Base-by-base conservation (phyloP, 78 protist species). In the Salpingoeca rosetta region DNA sequence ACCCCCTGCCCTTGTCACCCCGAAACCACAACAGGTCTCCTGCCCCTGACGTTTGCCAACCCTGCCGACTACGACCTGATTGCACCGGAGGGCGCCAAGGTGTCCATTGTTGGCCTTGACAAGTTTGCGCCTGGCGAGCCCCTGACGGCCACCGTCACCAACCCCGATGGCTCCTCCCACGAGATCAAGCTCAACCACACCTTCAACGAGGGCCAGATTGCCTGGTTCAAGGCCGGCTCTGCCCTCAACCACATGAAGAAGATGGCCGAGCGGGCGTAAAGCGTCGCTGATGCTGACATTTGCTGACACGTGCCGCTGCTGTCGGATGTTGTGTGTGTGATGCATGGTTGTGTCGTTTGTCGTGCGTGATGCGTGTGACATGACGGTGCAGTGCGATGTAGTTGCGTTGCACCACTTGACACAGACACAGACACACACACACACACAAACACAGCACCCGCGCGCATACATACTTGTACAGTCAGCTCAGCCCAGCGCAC, bases 211-310 rank as follows among this genome's bases (percentile, higher is more conserved):
- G 94, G 91, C 56, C 98, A 96, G 90, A 94, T 95, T 57, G 88
- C 84, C 82, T 96, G 98, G 98, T 96, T 96, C 96, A 86, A 90
- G 76, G 90, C 89, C 86, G 98, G 98, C 81, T 85, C 92, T 39
- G 98, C 98, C 39, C 91, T 96, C 83, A 96, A 96, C 87, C 73
- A 36, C 65, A 92, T 96, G 89, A 51, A 51, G 65, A 17, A 51
- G 65, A 7, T 51, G 31, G 7, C 65, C 65, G 17, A 51, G n/a
- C n/a, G n/a, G n/a, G n/a, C n/a, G 31, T 51, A 51, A 51, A 51
- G 65, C 31, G 31, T 17, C 17, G 31, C 65, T 51, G n/a, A n/a
- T n/a, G n/a, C n/a, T n/a, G n/a, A n/a, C n/a, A n/a, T n/a, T n/a
- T n/a, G n/a, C n/a, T n/a, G n/a, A n/a, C n/a, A n/a, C n/a, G n/a